Conservation (phyloP, 371 early-diverging fungal species). For the Mortierella sp. region DNA sequence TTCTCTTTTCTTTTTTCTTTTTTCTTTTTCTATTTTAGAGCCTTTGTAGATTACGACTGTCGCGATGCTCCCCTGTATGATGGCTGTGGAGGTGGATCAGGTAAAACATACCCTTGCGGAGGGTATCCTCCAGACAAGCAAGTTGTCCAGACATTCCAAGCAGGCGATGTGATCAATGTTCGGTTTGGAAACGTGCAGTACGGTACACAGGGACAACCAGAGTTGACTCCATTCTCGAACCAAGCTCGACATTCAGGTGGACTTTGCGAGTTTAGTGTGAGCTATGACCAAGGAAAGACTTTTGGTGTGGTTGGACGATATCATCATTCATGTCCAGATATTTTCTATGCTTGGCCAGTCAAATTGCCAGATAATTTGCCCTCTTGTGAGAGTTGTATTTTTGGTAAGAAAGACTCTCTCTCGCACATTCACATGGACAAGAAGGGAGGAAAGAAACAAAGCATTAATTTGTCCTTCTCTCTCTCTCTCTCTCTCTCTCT, state of each 20-base stretch:
- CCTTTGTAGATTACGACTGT: constrained; percentile 32
- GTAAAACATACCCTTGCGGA: constrained; percentile 42
- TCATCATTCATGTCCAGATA: constrained; percentile 39
- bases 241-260: constrained; percentile 44
- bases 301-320: constrained; percentile 47
- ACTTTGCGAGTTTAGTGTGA: constrained; percentile 41
- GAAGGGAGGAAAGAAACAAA: background rate
- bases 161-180: constrained; percentile 40
- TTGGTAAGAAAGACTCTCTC: constrained; percentile 19
- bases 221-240: constrained; percentile 24
- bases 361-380: constrained; percentile 34
- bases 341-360: constrained; percentile 46
- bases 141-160: constrained; percentile 31
- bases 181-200: constrained; percentile 38
- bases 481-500: background rate
- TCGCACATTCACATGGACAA: background rate
- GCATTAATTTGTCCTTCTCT: background rate
- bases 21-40: constrained; percentile 4
- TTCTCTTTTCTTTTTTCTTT: background rate
- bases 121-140: constrained; percentile 42
- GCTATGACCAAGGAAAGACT: constrained; percentile 41
- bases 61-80: constrained; percentile 41
- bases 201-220: constrained; percentile 27
- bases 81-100: constrained; percentile 17
- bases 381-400: constrained; percentile 36